Percentiles rank a stretch among this genome's conserved stretches.
Conservation (phyloP, 768 basidiomycete species). For the Lentinula detonsa region DNA sequence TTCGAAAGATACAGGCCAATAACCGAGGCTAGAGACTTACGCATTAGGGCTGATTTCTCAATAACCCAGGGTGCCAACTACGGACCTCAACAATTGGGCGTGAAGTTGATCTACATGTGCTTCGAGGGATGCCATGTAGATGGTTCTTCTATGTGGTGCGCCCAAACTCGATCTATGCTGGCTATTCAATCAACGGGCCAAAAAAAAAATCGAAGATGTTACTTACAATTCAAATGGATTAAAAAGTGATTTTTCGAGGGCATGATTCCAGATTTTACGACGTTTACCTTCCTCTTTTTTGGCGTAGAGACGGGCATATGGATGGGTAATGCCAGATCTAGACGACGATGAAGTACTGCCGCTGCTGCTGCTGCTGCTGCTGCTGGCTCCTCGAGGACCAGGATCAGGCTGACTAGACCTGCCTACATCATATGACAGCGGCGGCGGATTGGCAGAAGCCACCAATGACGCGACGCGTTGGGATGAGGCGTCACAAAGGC, state of each 20-base stretch:
- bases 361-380: not conserved
- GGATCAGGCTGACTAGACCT: not conserved
- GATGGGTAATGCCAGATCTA: conserved; percentile 39
- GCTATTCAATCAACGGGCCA: not conserved
- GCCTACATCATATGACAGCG: not conserved
- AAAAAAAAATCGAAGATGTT: not conserved
- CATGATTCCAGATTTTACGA: conserved; percentile 73
- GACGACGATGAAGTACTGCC: conserved; percentile 1
- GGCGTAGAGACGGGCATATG: conserved; percentile 64
- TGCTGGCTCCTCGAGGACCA: not conserved
- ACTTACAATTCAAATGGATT: conserved; percentile 59
- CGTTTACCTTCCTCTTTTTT: conserved; percentile 61
- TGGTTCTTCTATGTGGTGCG: conserved; percentile 60
- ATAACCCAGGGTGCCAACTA: not conserved
- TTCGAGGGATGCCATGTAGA: conserved; percentile 70
- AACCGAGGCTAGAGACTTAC: conserved; percentile 27
- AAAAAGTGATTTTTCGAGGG: conserved; percentile 69
- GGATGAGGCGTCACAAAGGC: not conserved
- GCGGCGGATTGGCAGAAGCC: conserved; percentile 2
- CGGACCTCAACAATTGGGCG: conserved; percentile 42
- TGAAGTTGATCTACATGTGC: conserved; percentile 68
- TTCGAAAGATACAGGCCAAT: conserved; percentile 50
- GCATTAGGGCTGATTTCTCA: not conserved
- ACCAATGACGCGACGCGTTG: not conserved
- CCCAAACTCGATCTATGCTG: conserved; percentile 52